Conservation (phyloP, 495 filamentous ascomycete species). For the Lasiosphaeria ovina region DNA sequence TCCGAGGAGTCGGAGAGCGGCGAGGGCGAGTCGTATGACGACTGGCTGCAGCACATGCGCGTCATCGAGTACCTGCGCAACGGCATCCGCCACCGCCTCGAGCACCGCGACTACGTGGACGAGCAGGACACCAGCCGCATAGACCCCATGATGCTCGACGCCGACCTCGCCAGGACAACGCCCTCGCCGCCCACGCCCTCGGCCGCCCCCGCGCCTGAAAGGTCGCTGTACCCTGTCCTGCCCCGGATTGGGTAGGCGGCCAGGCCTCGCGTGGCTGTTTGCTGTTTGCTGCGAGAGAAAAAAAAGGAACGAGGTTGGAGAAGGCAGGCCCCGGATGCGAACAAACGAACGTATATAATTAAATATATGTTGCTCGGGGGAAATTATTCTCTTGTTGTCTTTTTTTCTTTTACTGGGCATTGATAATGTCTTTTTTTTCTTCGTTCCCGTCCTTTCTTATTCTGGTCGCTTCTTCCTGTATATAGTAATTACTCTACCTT, state of each 20-base stretch:
- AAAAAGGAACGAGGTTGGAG: too few species aligned
- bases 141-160: conserved; percentile 29
- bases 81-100: conserved; percentile 63
- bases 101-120: conserved; percentile 59
- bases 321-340: too few species aligned
- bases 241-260: conserved; percentile 12
- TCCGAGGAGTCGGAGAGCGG: conserved; percentile 45
- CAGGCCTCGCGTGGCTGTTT: background rate
- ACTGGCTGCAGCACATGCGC: conserved; percentile 82
- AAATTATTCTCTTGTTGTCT: background rate
- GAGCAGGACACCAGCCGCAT: conserved; percentile 34
- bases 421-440: background rate
- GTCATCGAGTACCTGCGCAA: conserved; percentile 72
- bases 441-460: background rate
- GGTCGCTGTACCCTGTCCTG: conserved; percentile 20
- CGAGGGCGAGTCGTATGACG: conserved; percentile 57
- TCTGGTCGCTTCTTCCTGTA: background rate
- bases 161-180: background rate
- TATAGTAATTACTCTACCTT: background rate
- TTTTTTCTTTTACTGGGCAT: background rate
- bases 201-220: background rate
- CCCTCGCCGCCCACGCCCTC: background rate
- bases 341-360: too few species aligned
- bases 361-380: too few species aligned
- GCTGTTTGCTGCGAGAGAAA: background rate